Evolutionary conservation across 768 basidiomycete species (phyloP).

Genomic region (Mycena epipterygia): DNA sequence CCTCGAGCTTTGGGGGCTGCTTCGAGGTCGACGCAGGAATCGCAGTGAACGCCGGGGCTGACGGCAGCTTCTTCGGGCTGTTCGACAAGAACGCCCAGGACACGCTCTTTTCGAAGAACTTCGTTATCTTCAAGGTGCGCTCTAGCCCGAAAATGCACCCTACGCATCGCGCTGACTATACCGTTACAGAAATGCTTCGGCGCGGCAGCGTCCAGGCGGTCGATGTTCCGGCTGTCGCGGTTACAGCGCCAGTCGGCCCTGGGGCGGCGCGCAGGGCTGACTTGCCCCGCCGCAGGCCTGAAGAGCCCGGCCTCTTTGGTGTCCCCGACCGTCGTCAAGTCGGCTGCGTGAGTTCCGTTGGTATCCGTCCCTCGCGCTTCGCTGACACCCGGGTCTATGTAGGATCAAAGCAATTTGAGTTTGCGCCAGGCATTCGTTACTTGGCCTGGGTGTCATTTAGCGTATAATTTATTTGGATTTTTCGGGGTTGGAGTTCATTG

Average conservation of each 20-base stretch:
- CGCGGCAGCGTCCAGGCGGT: neutral
- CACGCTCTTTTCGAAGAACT: conserved; percentile 48
- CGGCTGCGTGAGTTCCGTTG: conserved; percentile 34
- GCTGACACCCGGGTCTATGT: neutral
- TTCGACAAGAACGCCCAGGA: conserved; percentile 46
- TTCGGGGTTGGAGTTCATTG: too few species aligned
- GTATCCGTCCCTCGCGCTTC: neutral
- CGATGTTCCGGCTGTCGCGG: neutral
- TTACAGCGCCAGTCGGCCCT: neutral
- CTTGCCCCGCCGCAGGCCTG: conserved; percentile 4
- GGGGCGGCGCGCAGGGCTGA: conserved; percentile 5
- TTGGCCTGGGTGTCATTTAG: too few species aligned
- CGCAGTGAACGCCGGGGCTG: conserved; percentile 55
- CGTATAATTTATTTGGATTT: too few species aligned
- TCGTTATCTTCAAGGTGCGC: conserved; percentile 49
- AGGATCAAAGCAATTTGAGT: neutral
- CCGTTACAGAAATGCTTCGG: conserved; percentile 17
- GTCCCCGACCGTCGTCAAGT: conserved; percentile 38
- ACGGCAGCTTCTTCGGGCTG: conserved; percentile 55
- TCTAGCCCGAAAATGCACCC: too few species aligned
- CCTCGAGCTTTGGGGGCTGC: conserved; percentile 48
- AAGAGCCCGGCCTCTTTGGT: neutral
- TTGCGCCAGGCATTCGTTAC: too few species aligned
- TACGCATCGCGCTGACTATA: neutral
- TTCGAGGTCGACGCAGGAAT: conserved; percentile 50